Evolutionary conservation across 2,329 filamentous ascomycete genomes (phyloP).

Genomic region (Penicillium sp.): DNA sequence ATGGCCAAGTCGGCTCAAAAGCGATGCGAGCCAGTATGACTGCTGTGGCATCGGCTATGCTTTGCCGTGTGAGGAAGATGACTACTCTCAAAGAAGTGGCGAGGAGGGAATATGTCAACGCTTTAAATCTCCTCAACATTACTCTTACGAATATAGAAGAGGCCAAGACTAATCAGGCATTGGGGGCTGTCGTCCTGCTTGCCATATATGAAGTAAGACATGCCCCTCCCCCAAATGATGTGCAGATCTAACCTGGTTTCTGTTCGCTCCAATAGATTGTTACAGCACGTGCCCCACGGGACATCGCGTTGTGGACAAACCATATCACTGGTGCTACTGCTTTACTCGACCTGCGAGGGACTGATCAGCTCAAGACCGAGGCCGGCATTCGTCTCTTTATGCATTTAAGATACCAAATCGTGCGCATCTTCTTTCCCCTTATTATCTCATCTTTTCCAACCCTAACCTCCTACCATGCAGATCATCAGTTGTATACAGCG

Average conservation of each 20-base stretch:
- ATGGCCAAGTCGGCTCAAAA: constrained; percentile 29
- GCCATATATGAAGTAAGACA: constrained; percentile 63
- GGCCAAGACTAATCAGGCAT: constrained; percentile 48
- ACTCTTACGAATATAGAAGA: constrained; percentile 38
- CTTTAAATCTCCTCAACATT: constrained; percentile 51
- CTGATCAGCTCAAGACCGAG: constrained; percentile 42
- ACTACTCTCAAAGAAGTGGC: constrained; percentile 53
- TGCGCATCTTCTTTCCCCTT: constrained; percentile 35
- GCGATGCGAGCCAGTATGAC: constrained; percentile 55
- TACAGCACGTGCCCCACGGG: constrained; percentile 48
- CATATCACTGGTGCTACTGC: constrained; percentile 66
- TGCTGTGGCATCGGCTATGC: constrained; percentile 62
- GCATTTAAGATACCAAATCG: constrained; percentile 62
- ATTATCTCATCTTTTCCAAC: not conserved
- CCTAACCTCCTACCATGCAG: constrained; percentile 26
- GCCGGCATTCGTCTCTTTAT: constrained; percentile 58
- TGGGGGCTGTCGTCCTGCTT: constrained; percentile 61
- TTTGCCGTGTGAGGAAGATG: constrained; percentile 59
- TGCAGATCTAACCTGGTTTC: not conserved
- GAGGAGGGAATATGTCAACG: constrained; percentile 58
- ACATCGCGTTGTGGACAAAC: constrained; percentile 57
- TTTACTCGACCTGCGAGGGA: constrained; percentile 54
- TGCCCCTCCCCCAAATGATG: not conserved
- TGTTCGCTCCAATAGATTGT: constrained; percentile 32
- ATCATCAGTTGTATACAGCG: constrained; percentile 43